Evolutionary conservation across 2,329 filamentous ascomycete genomes (phyloP).

Genomic region (Coniochaeta sp.): DNA sequence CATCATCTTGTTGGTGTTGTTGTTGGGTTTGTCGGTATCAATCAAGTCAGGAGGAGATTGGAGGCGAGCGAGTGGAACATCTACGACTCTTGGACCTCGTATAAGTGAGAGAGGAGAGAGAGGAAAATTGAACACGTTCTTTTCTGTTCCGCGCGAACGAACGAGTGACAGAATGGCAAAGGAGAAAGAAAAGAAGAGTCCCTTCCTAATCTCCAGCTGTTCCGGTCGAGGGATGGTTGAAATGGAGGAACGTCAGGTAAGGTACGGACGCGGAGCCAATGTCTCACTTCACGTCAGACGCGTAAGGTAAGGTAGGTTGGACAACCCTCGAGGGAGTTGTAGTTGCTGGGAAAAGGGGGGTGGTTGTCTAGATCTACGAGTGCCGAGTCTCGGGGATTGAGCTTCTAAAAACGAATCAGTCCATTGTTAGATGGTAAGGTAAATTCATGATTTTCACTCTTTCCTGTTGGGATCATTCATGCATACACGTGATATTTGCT

Average conservation of each 20-base stretch:
- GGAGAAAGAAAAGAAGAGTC: neutral
- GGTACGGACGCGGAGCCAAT: neutral
- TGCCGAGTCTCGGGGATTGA: neutral
- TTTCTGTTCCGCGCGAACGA: neutral
- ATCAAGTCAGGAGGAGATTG: too few relatives aligned
- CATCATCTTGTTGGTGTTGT: neutral
- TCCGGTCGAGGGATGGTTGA: neutral
- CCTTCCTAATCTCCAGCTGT: neutral
- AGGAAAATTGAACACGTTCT: neutral
- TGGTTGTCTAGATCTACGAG: neutral
- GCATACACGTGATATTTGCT: neutral
- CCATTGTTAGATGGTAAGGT: neutral
- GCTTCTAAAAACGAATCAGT: neutral
- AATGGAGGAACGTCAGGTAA: neutral
- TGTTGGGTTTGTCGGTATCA: too few relatives aligned
- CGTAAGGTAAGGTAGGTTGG: neutral
- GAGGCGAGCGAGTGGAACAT: neutral
- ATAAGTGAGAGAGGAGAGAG: neutral
- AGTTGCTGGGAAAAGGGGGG: too few relatives aligned
- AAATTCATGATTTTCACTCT: neutral
- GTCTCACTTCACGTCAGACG: neutral
- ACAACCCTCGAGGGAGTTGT: neutral
- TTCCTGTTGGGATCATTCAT: neutral
- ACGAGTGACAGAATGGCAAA: neutral
- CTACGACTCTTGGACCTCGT: too few relatives aligned